Conservation (phyloP, 2,329 filamentous ascomycete species). For the Ilyonectria sp. region DNA sequence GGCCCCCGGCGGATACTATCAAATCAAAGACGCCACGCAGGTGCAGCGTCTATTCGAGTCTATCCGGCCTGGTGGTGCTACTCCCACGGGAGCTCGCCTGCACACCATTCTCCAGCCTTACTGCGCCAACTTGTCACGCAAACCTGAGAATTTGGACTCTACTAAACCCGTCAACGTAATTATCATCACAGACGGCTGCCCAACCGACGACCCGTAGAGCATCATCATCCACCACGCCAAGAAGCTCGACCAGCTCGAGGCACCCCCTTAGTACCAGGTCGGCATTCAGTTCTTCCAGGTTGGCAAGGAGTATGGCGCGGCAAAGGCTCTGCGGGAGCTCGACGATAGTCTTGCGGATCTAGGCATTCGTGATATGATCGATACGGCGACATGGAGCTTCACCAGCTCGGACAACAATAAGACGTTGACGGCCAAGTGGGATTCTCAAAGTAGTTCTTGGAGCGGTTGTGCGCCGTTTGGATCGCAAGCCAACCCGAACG, state of each 20-base stretch:
- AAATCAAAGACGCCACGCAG: conserved; percentile 70
- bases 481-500: conserved; percentile 43
- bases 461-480: conserved; percentile 71
- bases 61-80: conserved; percentile 77
- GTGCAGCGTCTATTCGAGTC: conserved; percentile 79
- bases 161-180: conserved; percentile 92
- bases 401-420: conserved; percentile 56
- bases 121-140: conserved; percentile 60
- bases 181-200: conserved; percentile 89
- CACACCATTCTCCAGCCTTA: conserved; percentile 82
- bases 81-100: conserved; percentile 82
- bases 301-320: conserved; percentile 78
- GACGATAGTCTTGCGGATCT: conserved; percentile 78
- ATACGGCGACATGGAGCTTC: conserved; percentile 84
- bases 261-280: conserved; percentile 83
- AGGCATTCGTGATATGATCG: conserved; percentile 87
- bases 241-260: conserved; percentile 78
- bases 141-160: conserved; percentile 55
- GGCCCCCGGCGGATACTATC: conserved; percentile 71
- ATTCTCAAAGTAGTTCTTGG: conserved; percentile 90
- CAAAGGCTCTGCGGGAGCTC: conserved; percentile 76
- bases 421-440: conserved; percentile 74
- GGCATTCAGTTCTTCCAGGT: conserved; percentile 98
- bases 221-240: conserved; percentile 77
- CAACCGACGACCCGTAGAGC: conserved; percentile 83